These are phyloP conservation scores for Aspergillus sp. DNA, from an alignment of 2,329 filamentous ascomycete species.

Conservation along the genomic window DNA sequence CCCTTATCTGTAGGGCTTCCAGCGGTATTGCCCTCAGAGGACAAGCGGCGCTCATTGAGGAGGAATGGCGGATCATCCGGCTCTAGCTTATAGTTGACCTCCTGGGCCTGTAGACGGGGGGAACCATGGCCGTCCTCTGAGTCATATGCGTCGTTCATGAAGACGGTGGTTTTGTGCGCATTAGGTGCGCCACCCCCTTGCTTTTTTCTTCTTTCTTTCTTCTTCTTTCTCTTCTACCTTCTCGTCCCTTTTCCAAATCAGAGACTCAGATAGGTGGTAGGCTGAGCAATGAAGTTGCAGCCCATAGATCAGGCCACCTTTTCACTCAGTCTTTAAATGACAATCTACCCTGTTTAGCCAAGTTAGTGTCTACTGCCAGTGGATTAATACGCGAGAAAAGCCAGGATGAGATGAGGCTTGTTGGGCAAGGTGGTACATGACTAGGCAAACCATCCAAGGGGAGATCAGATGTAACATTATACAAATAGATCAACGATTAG, in stretches of 20 bases:
- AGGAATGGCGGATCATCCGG: conserved; percentile 33
- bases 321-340: neutral
- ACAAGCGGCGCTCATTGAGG: conserved; percentile 10
- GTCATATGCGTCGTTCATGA: conserved; percentile 37
- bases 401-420: too few species aligned
- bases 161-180: conserved; percentile 24
- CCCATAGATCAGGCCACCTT: neutral
- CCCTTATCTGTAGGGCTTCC: conserved; percentile 22
- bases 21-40: conserved; percentile 14
- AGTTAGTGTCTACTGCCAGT: neutral
- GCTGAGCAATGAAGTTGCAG: neutral
- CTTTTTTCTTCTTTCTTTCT: conserved; percentile 2
- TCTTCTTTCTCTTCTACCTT: neutral
- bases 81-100: conserved; percentile 24
- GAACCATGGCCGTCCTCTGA: conserved; percentile 36
- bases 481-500: too few species aligned
- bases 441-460: too few species aligned
- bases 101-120: conserved; percentile 28
- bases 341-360: neutral
- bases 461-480: too few species aligned
- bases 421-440: too few species aligned
- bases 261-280: neutral
- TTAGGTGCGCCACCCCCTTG: conserved; percentile 17
- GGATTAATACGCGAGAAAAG: too few species aligned
- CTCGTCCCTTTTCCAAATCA: conserved; percentile 1